Evolutionary conservation across 78 protist species (phyloP), one percentile per base, ranked within the genome.

Genomic region (Pelomyxa schiedti): DNA sequence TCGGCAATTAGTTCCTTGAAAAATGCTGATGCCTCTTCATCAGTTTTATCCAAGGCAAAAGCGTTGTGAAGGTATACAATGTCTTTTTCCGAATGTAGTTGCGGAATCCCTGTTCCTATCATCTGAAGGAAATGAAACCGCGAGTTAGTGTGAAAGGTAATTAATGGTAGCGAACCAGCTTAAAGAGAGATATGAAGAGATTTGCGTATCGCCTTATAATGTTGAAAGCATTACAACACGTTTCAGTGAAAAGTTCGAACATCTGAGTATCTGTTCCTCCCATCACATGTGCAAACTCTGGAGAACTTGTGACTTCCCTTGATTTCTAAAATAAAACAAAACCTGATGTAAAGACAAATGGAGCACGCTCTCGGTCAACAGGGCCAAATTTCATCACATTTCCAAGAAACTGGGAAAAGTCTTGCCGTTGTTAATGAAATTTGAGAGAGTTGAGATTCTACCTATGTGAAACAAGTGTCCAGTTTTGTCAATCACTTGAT

Each of bases 391-490:
- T 77, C 36, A 30, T 2, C 72, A 86, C 35, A 75, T 87, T 76
- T 47, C 91, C 88, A 42, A 91, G 71, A 29, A 91, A 86, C 75
- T 91, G 95, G 2, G 92, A 91, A 66, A 87, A 91, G 80, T 91
- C 89, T n/a, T n/a, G n/a, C n/a, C n/a, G n/a, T n/a, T n/a, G n/a
- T n/a, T n/a, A n/a, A n/a, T n/a, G n/a, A n/a, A n/a, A n/a, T n/a
- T n/a, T n/a, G n/a, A n/a, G n/a, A n/a, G n/a, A n/a, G n/a, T n/a
- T n/a, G n/a, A n/a, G n/a, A n/a, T n/a, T n/a, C n/a, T n/a, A n/a
- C n/a, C 77, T n/a, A 91, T 91, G 82, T 86, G 95, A 69, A 91
- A 89, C 32, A 87, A 64, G 7, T 58, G 66, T 4, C 93, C 95
- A 38, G 32, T 1, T 26, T 36, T n/a, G 0, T 73, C 64, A 41